Conservation (phyloP, 768 basidiomycete species). For the Scleroderma citrinum region DNA sequence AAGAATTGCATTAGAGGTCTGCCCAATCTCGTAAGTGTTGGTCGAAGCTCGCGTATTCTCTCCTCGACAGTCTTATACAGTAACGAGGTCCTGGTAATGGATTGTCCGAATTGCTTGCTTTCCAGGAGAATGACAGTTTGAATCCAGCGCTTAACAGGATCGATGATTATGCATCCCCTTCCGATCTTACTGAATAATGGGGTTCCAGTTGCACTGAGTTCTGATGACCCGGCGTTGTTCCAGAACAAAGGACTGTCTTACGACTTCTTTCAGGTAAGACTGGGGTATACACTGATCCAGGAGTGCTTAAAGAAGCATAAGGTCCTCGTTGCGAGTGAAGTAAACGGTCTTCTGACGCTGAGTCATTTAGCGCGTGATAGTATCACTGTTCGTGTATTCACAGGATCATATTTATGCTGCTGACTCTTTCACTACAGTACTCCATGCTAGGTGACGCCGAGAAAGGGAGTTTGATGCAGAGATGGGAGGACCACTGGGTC, state of each 20-base stretch:
- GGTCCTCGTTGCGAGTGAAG: slow-evolving; percentile 65
- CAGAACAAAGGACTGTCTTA: slow-evolving; percentile 74
- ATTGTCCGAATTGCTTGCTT: not conserved
- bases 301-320: slow-evolving; percentile 13
- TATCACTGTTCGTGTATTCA: slow-evolving; percentile 39
- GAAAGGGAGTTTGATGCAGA: slow-evolving; percentile 36
- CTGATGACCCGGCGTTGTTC: slow-evolving; percentile 74
- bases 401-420: not conserved
- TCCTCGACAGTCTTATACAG: slow-evolving; percentile 27
- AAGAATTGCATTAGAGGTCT: slow-evolving; percentile 65
- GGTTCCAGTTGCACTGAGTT: slow-evolving; percentile 62
- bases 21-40: slow-evolving; percentile 69
- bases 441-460: slow-evolving; percentile 44
- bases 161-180: slow-evolving; percentile 76
- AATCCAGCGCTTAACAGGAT: slow-evolving; percentile 60
- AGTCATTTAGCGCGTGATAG: slow-evolving; percentile 62
- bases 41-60: not conserved
- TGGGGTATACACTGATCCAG: not conserved
- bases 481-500: slow-evolving; percentile 47
- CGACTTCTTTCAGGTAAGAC: slow-evolving; percentile 67
- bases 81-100: slow-evolving; percentile 64
- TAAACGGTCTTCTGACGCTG: slow-evolving; percentile 58
- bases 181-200: slow-evolving; percentile 69
- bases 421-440: slow-evolving; percentile 31
- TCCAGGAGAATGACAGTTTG: not conserved